phyloP scores from a whole-genome alignment of 2,329 filamentous ascomycete genomes.

The Xylaria sp. region DNA sequence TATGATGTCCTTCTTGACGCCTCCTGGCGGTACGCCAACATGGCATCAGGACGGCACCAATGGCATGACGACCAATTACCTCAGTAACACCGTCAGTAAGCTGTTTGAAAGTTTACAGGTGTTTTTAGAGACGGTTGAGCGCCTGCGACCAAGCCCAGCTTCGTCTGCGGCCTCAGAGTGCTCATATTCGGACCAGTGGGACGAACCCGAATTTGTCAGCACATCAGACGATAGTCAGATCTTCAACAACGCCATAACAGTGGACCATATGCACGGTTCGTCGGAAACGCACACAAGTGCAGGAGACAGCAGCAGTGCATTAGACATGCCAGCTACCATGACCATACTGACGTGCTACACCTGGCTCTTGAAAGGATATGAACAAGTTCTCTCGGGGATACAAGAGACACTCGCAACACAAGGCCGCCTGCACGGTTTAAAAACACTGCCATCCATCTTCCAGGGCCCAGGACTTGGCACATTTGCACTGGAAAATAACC shows the following conservation, averaged over 20 bases:
- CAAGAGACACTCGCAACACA: constrained; percentile 9
- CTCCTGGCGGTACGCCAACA: background rate
- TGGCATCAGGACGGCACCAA: constrained; percentile 1
- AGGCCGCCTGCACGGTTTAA: constrained; percentile 6
- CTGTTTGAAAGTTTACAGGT: constrained; percentile 14
- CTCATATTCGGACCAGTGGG: constrained; percentile 14
- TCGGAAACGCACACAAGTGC: background rate
- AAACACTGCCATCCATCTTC: constrained; percentile 5
- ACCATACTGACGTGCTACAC: constrained; percentile 16
- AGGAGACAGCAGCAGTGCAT: background rate
- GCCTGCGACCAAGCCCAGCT: constrained; percentile 1
- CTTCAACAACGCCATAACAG: background rate
- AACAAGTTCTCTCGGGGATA: constrained; percentile 9
- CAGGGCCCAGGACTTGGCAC: constrained; percentile 1
- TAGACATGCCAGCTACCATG: constrained; percentile 12
- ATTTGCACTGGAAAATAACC: constrained; percentile 4
- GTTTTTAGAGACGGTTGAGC: constrained; percentile 8
- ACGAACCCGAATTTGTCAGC: constrained; percentile 12
- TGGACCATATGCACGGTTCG: background rate
- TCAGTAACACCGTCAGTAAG: constrained; percentile 9
- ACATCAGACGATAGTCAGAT: constrained; percentile 5
- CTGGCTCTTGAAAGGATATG: constrained; percentile 13
- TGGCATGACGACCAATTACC: background rate
- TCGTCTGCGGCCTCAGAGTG: constrained; percentile 12
- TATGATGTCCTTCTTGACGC: constrained; percentile 9